phyloP scores from a whole-genome alignment of 257 asterid species.

The Solanum pennellii region DNA sequence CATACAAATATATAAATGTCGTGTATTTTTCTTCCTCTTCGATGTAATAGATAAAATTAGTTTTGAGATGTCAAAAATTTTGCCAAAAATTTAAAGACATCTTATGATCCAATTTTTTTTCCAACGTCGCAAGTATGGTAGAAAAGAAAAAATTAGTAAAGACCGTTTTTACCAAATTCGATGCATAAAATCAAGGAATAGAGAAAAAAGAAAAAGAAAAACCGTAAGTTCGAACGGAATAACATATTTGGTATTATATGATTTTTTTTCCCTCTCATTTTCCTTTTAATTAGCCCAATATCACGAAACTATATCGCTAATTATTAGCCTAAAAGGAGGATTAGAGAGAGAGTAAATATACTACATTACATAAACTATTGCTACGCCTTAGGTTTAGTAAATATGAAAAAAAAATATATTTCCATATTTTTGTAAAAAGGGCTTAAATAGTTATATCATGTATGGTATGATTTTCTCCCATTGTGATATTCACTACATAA shows the following conservation, averaged over 20 bases:
- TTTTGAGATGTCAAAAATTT: background rate
- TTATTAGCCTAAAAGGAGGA: background rate
- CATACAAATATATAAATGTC: background rate
- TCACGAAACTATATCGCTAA: background rate
- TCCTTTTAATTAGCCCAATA: background rate
- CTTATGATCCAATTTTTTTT: background rate
- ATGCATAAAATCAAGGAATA: background rate
- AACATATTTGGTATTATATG: background rate
- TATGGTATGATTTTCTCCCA: background rate
- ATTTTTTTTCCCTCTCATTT: background rate
- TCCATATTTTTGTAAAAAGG: background rate
- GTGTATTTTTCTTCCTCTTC: background rate
- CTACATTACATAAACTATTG: background rate
- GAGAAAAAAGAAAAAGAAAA: background rate
- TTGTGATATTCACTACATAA: background rate
- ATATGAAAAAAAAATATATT: background rate
- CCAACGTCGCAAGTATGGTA: background rate
- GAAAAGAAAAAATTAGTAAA: background rate
- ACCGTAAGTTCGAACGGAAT: background rate
- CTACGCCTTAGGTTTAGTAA: background rate
- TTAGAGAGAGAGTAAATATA: background rate
- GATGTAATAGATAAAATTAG: background rate
- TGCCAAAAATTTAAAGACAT: background rate
- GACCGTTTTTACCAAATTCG: background rate
- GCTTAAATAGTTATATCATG: background rate